A percentile compares a stretch with the other conserved stretches of the same genome.
Evolutionary conservation across 768 basidiomycete species (phyloP).

Genomic region (Termitomyces bulborhizus): DNA sequence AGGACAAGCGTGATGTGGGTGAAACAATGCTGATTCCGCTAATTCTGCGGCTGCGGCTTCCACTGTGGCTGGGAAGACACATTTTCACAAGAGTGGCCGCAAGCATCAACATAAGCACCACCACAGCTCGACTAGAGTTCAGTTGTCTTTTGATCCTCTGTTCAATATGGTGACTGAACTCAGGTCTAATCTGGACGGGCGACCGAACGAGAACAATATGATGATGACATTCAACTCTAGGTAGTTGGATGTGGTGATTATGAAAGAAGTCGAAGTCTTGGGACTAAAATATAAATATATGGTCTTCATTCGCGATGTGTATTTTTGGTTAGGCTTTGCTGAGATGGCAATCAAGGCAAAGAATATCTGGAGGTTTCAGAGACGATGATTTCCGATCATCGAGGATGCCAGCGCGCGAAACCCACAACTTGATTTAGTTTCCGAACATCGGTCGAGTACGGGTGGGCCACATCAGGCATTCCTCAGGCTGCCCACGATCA

Average conservation of each 20-base stretch:
- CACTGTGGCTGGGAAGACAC: background rate
- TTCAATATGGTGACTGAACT: background rate
- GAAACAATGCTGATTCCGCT: background rate
- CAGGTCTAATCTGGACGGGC: background rate
- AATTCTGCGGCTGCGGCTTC: background rate
- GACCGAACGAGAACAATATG: background rate
- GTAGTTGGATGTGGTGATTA: background rate
- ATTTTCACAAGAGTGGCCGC: background rate
- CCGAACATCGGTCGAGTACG: no score
- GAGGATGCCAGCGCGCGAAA: background rate
- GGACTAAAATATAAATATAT: background rate
- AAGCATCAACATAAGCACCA: background rate
- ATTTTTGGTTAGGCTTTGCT: no score
- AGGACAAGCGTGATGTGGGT: background rate
- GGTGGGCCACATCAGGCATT: no score
- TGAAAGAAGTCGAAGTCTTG: background rate
- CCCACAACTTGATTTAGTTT: no score
- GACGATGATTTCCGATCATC: no score
- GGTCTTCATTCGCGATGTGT: background rate
- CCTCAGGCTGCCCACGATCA: no score
- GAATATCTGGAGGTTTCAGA: background rate
- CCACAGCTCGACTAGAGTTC: background rate
- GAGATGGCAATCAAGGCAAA: background rate
- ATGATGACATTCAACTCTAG: background rate
- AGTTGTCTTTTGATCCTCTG: conserved; percentile 1